Base-by-base conservation (phyloP, 495 filamentous ascomycete species). In the Xylaria longipes region DNA sequence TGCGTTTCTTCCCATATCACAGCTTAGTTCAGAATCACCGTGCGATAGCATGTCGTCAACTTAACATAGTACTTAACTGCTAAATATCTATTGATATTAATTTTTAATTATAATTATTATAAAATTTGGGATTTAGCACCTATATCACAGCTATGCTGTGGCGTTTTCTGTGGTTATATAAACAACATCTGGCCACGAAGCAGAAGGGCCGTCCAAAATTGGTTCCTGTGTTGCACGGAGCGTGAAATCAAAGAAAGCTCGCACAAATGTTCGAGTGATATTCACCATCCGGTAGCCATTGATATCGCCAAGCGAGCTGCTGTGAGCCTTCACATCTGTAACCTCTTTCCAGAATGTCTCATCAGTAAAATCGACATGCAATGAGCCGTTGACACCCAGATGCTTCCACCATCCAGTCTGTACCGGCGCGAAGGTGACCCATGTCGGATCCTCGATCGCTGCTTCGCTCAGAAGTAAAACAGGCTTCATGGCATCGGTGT, bases 311-410 rank as follows among this genome's bases (percentile, higher is more conserved):
- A 77, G 69, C 57, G 14, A 33, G 57, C 22, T 15, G 8, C 31
- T 37, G 5, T 43, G 41, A 43, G 41, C 41, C 41, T 43, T 43
- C 1, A 43, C 41, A n/a, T 22, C 22, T 1, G 15, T 33, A 22
- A 77, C 27, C 14, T 70, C 63, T 33, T 66, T 74, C 71, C 72
- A 77, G 15, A 65, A 77, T 0, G 78, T 75, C 2, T 78, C 70
- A 69, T 85, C 82, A 5, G 76, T 77, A 70, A 81, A 86, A 8
- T 82, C 78, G 5, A 60, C 56, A 39, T 80, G 76, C 20, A 2
- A 35, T 9, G 76, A 50, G 3, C 69, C 73, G 17, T 60, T 70
- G 17, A 82, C 8, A 11, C 57, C 25, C n/a, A 82, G 8, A 41
- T 72, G 61, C 60, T 69, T 52, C 15, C 57, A 60, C 62, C 71